A percentile compares a stretch with the other conserved stretches of the same genome.
These are phyloP conservation scores for Suillus americanus DNA, from an alignment of 768 basidiomycete species.

Conservation along the genomic window DNA sequence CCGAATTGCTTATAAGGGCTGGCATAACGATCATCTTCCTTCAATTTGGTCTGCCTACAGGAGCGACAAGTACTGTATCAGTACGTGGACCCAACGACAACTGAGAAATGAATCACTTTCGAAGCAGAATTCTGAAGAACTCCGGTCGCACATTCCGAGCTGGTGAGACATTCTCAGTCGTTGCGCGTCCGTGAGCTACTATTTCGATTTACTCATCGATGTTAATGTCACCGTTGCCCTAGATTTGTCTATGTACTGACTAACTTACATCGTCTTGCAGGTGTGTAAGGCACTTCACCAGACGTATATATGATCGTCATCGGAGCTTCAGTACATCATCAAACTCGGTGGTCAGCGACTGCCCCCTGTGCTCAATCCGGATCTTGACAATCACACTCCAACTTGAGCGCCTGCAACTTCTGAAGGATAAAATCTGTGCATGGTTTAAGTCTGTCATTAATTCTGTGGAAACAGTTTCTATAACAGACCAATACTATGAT, in stretches of 20 bases:
- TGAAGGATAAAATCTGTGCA: not conserved
- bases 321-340: not conserved
- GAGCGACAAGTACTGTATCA: not conserved
- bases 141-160: not conserved
- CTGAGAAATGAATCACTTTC: not conserved
- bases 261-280: not conserved
- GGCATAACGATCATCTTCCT: not conserved
- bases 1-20: not conserved
- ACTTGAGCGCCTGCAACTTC: not conserved
- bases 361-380: not conserved
- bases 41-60: not conserved
- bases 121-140: not conserved
- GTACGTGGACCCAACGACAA: not conserved
- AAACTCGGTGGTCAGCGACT: not conserved
- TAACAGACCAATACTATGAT: not conserved
- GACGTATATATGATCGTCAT: not conserved
- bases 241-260: not conserved
- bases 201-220: not conserved
- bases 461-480: not conserved
- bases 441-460: not conserved
- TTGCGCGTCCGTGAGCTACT: not conserved
- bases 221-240: not conserved
- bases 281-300: not conserved
- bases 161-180: not conserved
- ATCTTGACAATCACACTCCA: not conserved